Percentiles rank a stretch among this genome's conserved stretches.
Conservation (phyloP, 1,284 basidiomycete genomes). For the Phellopilus nigrolimitatus region DNA sequence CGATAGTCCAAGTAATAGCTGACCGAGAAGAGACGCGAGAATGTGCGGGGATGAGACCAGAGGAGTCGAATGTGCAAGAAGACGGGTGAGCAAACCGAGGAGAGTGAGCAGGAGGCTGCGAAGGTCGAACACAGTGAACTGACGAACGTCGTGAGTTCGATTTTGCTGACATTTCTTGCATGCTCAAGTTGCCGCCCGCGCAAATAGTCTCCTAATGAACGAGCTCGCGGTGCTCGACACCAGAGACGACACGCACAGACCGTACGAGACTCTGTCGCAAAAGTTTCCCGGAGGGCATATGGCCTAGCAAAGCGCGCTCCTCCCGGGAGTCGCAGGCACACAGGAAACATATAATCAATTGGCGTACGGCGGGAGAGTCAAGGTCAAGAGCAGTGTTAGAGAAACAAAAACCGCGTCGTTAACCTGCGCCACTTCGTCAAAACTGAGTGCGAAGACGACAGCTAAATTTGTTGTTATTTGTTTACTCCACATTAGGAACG, state of each 20-base stretch:
- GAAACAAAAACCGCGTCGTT: conserved; percentile 85
- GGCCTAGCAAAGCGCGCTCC: conserved; percentile 79
- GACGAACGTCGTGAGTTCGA: conserved; percentile 62
- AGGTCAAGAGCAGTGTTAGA: conserved; percentile 82
- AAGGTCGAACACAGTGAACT: conserved; percentile 49
- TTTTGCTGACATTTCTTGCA: conserved; percentile 47
- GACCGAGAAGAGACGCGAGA: conserved; percentile 84
- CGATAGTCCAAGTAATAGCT: conserved; percentile 72
- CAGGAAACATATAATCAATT: conserved; percentile 76
- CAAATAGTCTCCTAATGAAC: conserved; percentile 76
- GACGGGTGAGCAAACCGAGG: conserved; percentile 69
- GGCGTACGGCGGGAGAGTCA: conserved; percentile 61
- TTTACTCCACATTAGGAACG: too few relatives aligned
- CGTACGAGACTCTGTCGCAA: conserved; percentile 81
- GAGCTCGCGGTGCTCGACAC: conserved; percentile 64
- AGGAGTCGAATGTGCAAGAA: conserved; percentile 73
- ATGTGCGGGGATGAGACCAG: conserved; percentile 83
- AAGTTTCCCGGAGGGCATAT: conserved; percentile 82
- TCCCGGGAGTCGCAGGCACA: conserved; percentile 42
- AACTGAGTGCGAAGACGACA: too few relatives aligned
- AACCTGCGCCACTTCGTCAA: conserved; percentile 41
- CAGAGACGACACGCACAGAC: conserved; percentile 60
- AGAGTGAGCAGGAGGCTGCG: conserved; percentile 61
- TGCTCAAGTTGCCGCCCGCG: conserved; percentile 48
- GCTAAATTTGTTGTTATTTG: too few relatives aligned